These are phyloP conservation scores for Populus davidiana DNA, from an alignment of 345 rosid genomes.

Conservation along the genomic window DNA sequence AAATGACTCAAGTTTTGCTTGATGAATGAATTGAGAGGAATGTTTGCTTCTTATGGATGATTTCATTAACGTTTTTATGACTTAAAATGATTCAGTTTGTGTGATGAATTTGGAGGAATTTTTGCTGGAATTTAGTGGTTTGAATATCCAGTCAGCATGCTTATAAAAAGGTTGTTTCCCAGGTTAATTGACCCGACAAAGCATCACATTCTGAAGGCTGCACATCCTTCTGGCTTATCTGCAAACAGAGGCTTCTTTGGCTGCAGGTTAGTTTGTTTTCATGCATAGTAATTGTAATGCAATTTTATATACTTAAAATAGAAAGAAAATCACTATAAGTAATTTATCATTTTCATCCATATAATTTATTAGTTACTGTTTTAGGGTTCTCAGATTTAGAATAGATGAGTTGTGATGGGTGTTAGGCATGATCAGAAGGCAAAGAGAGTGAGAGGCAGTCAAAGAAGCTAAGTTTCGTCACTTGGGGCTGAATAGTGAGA, in stretches of 20 bases:
- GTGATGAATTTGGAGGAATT: no score
- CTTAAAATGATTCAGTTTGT: not conserved
- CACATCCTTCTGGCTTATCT: slow-evolving; percentile 99
- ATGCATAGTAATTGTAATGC: not conserved
- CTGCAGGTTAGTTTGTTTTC: slow-evolving; percentile 65
- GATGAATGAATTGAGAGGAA: no score
- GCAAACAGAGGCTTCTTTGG: slow-evolving; percentile 94
- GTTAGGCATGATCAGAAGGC: no score
- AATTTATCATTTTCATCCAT: no score
- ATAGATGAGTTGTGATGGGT: no score
- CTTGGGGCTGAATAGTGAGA: no score
- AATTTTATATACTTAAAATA: not conserved
- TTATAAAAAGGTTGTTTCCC: slow-evolving; percentile 14
- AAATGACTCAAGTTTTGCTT: no score
- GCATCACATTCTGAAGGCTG: slow-evolving; percentile 92
- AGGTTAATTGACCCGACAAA: slow-evolving; percentile 83
- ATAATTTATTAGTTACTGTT: no score
- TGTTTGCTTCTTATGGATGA: not conserved
- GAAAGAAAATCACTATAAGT: not conserved
- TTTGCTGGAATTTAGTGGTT: not conserved
- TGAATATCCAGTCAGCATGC: not conserved
- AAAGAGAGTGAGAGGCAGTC: no score
- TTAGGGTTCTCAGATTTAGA: no score
- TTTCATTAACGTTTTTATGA: not conserved
- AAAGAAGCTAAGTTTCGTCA: no score